Conservation (phyloP, 805 yeast species). For the Metschnikowia arizonensis region DNA sequence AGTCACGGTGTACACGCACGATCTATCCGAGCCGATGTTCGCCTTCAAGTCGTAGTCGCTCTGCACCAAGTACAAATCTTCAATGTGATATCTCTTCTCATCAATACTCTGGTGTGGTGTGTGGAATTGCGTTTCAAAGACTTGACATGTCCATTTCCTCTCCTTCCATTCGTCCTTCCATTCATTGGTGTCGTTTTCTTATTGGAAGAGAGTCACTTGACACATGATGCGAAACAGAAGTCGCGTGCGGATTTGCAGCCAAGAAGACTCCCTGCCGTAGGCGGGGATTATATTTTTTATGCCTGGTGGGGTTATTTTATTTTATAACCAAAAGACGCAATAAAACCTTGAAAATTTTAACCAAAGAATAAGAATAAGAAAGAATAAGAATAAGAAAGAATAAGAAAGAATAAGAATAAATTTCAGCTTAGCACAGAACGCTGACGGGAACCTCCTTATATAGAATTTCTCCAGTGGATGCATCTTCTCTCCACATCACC, state of each 20-base stretch:
- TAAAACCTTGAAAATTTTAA: too few species aligned
- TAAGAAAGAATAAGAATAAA: neutral
- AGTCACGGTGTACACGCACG: conserved; percentile 95
- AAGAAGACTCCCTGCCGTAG: too few species aligned
- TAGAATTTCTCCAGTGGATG: conserved; percentile 5
- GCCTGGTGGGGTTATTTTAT: too few species aligned
- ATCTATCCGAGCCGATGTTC: conserved; percentile 94
- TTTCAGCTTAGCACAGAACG: conserved; percentile 11
- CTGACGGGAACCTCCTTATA: conserved; percentile 13
- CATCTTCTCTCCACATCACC: conserved; percentile 35
- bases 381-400: too few species aligned
- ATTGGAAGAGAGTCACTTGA: too few species aligned
- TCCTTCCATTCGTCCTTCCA: conserved; percentile 99
- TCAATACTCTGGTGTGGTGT: conserved; percentile 81
- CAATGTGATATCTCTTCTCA: conserved; percentile 99
- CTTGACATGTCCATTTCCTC: conserved; percentile 97
- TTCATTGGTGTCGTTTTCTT: conserved; percentile 68
- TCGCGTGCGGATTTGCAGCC: neutral
- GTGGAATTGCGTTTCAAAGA: conserved; percentile 84
- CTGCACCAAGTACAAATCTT: conserved; percentile 85
- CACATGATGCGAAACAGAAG: too few species aligned
- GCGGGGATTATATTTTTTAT: too few species aligned
- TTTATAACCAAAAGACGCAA: too few species aligned
- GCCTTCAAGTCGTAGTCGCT: conserved; percentile 82
- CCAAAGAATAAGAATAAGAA: too few species aligned